phyloP scores from a whole-genome alignment of 305 asterid species.

The Rubia peregrina region DNA sequence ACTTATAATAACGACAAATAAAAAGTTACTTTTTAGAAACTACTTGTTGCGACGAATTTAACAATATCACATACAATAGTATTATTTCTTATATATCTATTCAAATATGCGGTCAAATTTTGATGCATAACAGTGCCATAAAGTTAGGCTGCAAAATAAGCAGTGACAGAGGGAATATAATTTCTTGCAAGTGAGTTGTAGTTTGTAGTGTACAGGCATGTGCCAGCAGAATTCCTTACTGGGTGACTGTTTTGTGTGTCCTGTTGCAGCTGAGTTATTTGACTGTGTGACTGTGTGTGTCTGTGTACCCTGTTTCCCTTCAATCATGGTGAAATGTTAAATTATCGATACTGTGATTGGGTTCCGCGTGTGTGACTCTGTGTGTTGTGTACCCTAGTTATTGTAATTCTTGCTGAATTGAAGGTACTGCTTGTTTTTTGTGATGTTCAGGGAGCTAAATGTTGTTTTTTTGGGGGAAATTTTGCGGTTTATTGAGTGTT shows the following conservation, averaged over 20 bases:
- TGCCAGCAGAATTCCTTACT: not conserved
- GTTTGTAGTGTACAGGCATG: not conserved
- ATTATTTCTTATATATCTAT: too few species aligned
- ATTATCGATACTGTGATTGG: not conserved
- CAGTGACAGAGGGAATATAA: too few species aligned
- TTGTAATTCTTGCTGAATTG: not conserved
- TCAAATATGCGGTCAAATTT: too few species aligned
- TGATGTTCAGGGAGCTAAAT: not conserved
- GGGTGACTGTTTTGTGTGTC: not conserved
- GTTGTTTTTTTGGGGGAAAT: not conserved
- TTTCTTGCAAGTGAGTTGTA: not conserved
- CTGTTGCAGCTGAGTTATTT: not conserved
- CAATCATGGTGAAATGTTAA: not conserved
- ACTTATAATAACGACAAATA: too few species aligned
- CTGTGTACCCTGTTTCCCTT: not conserved
- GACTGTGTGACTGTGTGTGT: not conserved
- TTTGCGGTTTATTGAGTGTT: not conserved
- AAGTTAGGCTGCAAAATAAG: too few species aligned
- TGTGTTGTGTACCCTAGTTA: not conserved
- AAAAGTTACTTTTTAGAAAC: too few species aligned
- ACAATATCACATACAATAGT: too few species aligned
- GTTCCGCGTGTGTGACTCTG: not conserved
- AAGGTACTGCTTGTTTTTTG: not conserved
- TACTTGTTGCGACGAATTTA: too few species aligned
- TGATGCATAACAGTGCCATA: too few species aligned